A percentile compares a stretch with the other conserved stretches of the same genome.
Evolutionary conservation across 2,329 filamentous ascomycete species (phyloP).

Genomic region (Cordyceps cateniannulata): DNA sequence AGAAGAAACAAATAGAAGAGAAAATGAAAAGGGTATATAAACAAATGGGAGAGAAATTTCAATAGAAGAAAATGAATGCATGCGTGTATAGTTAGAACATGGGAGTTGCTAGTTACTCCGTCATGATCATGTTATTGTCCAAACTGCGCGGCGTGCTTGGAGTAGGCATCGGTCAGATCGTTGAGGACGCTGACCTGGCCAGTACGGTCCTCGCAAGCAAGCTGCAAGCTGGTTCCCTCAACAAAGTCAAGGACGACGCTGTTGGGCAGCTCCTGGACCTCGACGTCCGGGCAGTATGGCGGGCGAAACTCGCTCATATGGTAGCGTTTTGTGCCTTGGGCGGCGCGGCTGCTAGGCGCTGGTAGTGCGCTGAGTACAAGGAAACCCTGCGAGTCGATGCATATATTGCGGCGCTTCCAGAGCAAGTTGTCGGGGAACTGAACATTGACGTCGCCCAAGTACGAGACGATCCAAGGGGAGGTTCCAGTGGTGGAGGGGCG

Average conservation of each 20-base stretch:
- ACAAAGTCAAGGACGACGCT: constrained; percentile 61
- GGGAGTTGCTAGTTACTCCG: not conserved
- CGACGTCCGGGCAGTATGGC: constrained; percentile 80
- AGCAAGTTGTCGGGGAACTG: constrained; percentile 94
- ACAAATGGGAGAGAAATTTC: constrained; percentile 4
- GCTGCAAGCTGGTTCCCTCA: constrained; percentile 54
- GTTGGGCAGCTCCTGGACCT: constrained; percentile 87
- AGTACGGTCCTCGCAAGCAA: constrained; percentile 56
- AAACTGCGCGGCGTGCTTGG: constrained; percentile 25
- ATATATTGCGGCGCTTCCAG: constrained; percentile 90
- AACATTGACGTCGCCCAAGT: constrained; percentile 87
- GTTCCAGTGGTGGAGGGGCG: constrained; percentile 25
- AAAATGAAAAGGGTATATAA: constrained; percentile 12
- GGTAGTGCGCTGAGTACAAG: constrained; percentile 65
- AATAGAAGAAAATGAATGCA: not conserved
- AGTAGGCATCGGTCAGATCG: constrained; percentile 31
- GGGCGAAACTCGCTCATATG: constrained; percentile 77
- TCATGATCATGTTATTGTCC: constrained; percentile 25
- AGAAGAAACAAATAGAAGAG: not conserved
- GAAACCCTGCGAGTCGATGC: constrained; percentile 76
- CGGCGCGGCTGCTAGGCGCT: constrained; percentile 45
- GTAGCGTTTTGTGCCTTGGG: constrained; percentile 61
- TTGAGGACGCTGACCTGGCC: constrained; percentile 50
- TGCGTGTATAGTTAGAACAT: not conserved
- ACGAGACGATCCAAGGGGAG: constrained; percentile 47